Conservation (phyloP, 2,329 filamentous ascomycete species). For the Ceratocystis lukuohia region DNA sequence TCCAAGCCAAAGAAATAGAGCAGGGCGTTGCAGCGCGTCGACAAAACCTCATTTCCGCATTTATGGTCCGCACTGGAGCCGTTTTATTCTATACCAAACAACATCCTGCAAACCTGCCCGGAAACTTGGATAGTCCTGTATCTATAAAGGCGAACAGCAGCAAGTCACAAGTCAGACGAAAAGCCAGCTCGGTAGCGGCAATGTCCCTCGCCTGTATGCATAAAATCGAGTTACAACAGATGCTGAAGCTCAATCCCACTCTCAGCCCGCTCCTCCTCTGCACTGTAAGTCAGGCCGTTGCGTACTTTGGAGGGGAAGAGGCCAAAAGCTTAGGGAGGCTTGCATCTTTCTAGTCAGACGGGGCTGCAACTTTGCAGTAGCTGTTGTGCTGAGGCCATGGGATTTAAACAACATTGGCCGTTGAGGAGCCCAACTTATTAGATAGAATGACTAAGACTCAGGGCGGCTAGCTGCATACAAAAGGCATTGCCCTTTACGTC, state of each 20-base stretch:
- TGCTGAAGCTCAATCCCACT: not conserved
- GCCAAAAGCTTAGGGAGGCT: no score
- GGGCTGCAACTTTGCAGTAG: not conserved
- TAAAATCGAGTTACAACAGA: conserved; percentile 9
- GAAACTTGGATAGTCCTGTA: not conserved
- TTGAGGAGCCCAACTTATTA: not conserved
- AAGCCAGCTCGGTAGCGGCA: conserved; percentile 2
- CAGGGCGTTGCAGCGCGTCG: not conserved
- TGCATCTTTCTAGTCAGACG: not conserved
- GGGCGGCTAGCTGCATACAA: not conserved
- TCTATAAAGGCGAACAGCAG: conserved; percentile 5
- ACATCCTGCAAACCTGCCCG: not conserved
- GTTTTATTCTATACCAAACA: conserved; percentile 7
- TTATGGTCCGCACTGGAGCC: not conserved
- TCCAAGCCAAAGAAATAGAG: not conserved
- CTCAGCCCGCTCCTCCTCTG: not conserved
- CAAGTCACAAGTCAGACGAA: not conserved
- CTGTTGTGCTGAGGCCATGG: not conserved
- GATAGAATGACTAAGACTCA: not conserved
- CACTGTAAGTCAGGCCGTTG: no score
- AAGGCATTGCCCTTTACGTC: not conserved
- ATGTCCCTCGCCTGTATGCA: conserved; percentile 8
- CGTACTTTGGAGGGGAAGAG: no score
- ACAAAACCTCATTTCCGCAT: not conserved
- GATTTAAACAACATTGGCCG: not conserved